Base-by-base conservation (phyloP, 495 filamentous ascomycete genomes). In the Penicillium riverlandense region DNA sequence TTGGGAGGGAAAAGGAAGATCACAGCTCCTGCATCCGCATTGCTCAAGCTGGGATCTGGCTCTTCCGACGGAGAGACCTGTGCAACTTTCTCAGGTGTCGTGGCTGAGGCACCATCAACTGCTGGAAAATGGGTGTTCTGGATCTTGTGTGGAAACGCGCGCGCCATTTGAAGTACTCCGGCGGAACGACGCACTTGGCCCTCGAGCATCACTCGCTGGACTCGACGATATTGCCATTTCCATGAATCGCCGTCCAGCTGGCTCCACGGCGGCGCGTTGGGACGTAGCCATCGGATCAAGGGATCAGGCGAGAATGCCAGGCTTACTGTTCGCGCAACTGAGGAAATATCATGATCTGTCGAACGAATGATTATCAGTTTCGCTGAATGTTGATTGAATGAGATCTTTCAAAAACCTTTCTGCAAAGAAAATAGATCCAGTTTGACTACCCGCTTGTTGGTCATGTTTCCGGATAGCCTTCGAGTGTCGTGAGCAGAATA, bases 291-390 rank as follows among this genome's bases (percentile, higher is more conserved):
- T 44, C 40, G 43, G 16, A 61, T 59, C 16, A 64, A 36, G 1
- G 58, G 58, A 48, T 64, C 61, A 6, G 54, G 43, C n/a, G 56
- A 50, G 29, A 64, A 64, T 2, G 61, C 51, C 11, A 48, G 42
- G 27, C 46, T 52, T 11, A 64, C 44, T 8, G 61, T 64, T 35
- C 51, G 41, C 8, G 53, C 49, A 7, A 56, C 45, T 0, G 51
- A 37, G 5, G 46, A 14, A 13, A 62, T 52, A 2, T 39, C 49
- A 35, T 15, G 15, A 13, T 53, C 55, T 56, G 30, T 22, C 3
- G 22, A 22, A 22, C 0, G 22, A 22, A 22, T 22, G 22, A 22
- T 29, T 27, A 27, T 41, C 13, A 35, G 29, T 32, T 22, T 22
- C 4, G 22, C 4, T 22, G 22, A 6, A 22, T 22, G 2, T 22